These are phyloP conservation scores for Cladophialophora chaetospira DNA, from an alignment of 2,329 filamentous ascomycete species.

Conservation along the genomic window DNA sequence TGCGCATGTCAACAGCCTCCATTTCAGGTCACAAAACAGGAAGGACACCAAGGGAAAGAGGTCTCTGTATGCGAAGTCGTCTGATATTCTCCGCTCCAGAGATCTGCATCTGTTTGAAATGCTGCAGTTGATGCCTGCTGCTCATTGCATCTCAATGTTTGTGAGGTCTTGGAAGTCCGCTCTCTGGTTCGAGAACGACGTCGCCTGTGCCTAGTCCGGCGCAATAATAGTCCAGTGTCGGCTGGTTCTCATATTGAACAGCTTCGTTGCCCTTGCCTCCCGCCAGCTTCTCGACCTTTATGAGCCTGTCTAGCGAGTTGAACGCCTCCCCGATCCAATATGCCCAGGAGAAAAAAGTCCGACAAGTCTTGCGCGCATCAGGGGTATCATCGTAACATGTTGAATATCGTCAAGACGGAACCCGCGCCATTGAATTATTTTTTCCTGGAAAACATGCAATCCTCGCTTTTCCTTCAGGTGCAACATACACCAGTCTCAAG, in stretches of 20 bases:
- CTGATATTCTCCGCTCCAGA: background rate
- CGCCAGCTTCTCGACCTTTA: background rate
- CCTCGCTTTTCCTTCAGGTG: conserved; percentile 14
- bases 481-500: too few species aligned
- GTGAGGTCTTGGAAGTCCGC: background rate
- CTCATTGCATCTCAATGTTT: background rate
- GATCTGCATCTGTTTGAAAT: background rate
- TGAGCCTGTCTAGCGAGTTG: conserved; percentile 19
- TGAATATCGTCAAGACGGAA: conserved; percentile 32
- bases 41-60: background rate
- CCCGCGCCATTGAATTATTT: conserved; percentile 23
- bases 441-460: conserved; percentile 7
- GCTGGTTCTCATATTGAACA: background rate
- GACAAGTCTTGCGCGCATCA: conserved; percentile 24
- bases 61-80: background rate
- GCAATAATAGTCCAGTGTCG: background rate
- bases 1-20: too few species aligned
- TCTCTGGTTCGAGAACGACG: background rate
- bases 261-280: background rate
- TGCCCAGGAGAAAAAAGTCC: conserved; percentile 4
- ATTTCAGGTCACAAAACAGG: too few species aligned
- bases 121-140: background rate
- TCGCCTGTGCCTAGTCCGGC: background rate
- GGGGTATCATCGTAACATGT: conserved; percentile 32
- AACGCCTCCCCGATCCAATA: conserved; percentile 23